Conservation (phyloP, 495 filamentous ascomycete species). For the Thermochaetoides thermophila region DNA sequence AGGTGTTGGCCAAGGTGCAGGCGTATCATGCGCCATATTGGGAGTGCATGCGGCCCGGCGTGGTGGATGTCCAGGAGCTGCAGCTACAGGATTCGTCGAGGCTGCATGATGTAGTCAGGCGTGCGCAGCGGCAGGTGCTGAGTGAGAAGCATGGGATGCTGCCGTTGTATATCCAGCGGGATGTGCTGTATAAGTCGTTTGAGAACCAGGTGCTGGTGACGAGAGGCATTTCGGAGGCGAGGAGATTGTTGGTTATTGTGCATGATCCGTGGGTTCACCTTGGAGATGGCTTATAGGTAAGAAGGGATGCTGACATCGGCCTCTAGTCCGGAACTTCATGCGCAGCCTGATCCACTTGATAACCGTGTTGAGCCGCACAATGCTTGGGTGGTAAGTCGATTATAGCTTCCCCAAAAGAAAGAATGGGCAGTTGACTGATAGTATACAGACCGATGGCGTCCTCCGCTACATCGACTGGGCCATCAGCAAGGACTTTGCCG, state of each 20-base stretch:
- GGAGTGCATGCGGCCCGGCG: slow-evolving; percentile 42
- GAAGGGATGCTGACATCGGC: slow-evolving; percentile 4
- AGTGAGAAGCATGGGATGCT: slow-evolving; percentile 60
- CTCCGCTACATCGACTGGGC: slow-evolving; percentile 76
- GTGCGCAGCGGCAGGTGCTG: slow-evolving; percentile 53
- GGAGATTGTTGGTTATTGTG: slow-evolving; percentile 55
- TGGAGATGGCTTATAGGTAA: no score
- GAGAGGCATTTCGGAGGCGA: slow-evolving; percentile 21
- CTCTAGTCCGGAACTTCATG: slow-evolving; percentile 53
- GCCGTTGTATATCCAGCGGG: slow-evolving; percentile 56
- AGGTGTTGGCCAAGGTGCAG: slow-evolving; percentile 35
- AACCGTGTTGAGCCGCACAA: slow-evolving; percentile 69
- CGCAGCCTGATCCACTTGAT: slow-evolving; percentile 49
- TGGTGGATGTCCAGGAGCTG: slow-evolving; percentile 30
- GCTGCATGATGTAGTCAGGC: slow-evolving; percentile 55
- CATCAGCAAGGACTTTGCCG: slow-evolving; percentile 49
- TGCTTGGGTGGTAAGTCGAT: slow-evolving; percentile 58
- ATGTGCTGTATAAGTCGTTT: slow-evolving; percentile 59
- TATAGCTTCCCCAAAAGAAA: neutral
- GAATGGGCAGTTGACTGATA: slow-evolving; percentile 19
- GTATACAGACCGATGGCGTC: slow-evolving; percentile 53
- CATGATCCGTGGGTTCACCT: slow-evolving; percentile 55
- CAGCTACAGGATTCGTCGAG: slow-evolving; percentile 17
- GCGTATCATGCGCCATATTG: slow-evolving; percentile 41
- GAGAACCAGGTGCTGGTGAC: slow-evolving; percentile 85